Evolutionary conservation across 108 stramenopile genomes (phyloP).

Genomic region (Bacterosira constricta): DNA sequence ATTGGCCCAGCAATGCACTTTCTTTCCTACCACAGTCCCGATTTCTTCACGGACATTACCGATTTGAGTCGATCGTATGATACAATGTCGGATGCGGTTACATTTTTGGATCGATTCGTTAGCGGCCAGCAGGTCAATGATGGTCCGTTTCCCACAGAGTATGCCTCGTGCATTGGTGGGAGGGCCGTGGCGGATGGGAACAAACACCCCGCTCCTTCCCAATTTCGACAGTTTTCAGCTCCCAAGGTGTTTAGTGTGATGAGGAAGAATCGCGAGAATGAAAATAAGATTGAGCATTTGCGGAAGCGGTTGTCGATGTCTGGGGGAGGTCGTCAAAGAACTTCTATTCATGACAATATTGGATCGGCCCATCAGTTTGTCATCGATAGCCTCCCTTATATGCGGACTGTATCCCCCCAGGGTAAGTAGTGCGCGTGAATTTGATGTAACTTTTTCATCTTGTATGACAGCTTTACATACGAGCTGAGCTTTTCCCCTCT

Average conservation of each 20-base stretch:
- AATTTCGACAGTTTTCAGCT: slow-evolving; percentile 76
- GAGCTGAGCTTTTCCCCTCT: slow-evolving; percentile 8
- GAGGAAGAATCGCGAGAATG: slow-evolving; percentile 66
- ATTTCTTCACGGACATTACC: slow-evolving; percentile 83
- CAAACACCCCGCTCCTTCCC: slow-evolving; percentile 64
- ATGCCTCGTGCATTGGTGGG: slow-evolving; percentile 63
- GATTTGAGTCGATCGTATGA: slow-evolving; percentile 66
- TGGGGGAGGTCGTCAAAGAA: not conserved
- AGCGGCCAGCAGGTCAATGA: slow-evolving; percentile 18
- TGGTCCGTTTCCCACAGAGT: slow-evolving; percentile 55
- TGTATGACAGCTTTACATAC: not conserved
- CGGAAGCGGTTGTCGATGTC: slow-evolving; percentile 42
- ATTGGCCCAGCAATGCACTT: slow-evolving; percentile 67
- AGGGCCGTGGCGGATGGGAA: slow-evolving; percentile 74
- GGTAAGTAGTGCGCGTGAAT: slow-evolving; percentile 25
- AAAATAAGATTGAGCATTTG: slow-evolving; percentile 54
- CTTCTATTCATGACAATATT: slow-evolving; percentile 39
- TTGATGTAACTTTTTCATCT: not conserved
- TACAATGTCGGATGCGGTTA: slow-evolving; percentile 66
- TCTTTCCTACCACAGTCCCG: slow-evolving; percentile 78
- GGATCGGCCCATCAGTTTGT: slow-evolving; percentile 58
- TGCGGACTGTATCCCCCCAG: slow-evolving; percentile 58
- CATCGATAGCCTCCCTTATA: slow-evolving; percentile 61
- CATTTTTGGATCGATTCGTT: slow-evolving; percentile 51
- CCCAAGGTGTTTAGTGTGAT: slow-evolving; percentile 75